A percentile compares a stretch with the other conserved stretches of the same genome.
Evolutionary conservation across 805 yeast genomes (phyloP).

Genomic region (Yamadazyma paraphyllophila): DNA sequence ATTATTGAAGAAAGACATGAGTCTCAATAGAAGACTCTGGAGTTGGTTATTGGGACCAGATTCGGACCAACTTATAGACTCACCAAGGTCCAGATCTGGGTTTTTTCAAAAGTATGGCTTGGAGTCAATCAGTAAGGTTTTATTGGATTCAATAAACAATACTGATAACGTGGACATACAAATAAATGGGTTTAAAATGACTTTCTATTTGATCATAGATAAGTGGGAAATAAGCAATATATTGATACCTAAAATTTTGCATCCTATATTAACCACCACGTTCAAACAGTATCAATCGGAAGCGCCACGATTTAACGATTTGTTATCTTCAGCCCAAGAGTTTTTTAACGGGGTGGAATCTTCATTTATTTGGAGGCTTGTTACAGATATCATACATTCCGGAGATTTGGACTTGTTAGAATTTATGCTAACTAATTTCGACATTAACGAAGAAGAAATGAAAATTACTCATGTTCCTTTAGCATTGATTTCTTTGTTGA

Average conservation of each 20-base stretch:
- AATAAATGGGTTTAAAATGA: conserved; percentile 58
- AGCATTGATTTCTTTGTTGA: conserved; percentile 49
- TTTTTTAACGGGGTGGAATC: conserved; percentile 90
- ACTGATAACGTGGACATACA: conserved; percentile 30
- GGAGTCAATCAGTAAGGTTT: conserved; percentile 48
- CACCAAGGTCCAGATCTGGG: conserved; percentile 33
- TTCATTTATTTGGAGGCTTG: conserved; percentile 64
- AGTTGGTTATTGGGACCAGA: conserved; percentile 89
- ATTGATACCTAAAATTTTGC: conserved; percentile 66
- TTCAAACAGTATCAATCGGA: conserved; percentile 14
- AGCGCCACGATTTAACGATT: conserved; percentile 39
- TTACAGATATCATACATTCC: conserved; percentile 32
- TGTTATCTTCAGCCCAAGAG: conserved; percentile 46
- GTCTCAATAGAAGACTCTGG: conserved; percentile 91
- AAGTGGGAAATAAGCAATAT: conserved; percentile 90
- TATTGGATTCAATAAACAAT: conserved; percentile 44
- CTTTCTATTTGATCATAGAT: conserved; percentile 72
- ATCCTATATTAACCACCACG: conserved; percentile 46
- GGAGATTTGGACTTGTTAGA: conserved; percentile 46
- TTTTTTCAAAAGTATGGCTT: conserved; percentile 65
- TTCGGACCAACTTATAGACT: conserved; percentile 12
- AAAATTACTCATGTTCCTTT: conserved; percentile 72
- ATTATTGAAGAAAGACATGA: conserved; percentile 84
- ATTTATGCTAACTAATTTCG: conserved; percentile 63
- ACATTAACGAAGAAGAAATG: conserved; percentile 87